Percentiles rank a stretch among this genome's conserved stretches.
phyloP scores from a whole-genome alignment of 2,329 filamentous ascomycete species.

The Claviceps sp. region DNA sequence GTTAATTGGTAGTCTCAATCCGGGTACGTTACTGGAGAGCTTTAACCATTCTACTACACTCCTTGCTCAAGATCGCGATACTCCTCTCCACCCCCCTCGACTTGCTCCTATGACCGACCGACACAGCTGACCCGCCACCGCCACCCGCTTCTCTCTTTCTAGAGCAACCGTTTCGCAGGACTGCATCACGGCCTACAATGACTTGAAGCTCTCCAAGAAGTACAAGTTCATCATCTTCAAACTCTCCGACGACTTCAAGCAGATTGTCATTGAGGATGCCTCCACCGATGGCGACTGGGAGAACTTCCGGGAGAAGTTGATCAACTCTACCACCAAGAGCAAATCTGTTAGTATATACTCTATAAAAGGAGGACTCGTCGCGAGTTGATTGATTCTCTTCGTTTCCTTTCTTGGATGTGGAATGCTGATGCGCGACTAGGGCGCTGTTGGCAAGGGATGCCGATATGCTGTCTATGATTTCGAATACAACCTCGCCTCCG shows the following conservation, averaged over 20 bases:
- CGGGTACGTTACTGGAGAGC: constrained; percentile 36
- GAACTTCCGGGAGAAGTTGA: constrained; percentile 60
- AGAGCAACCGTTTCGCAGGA: constrained; percentile 62
- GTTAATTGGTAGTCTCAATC: constrained; percentile 44
- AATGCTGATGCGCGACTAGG: constrained; percentile 24
- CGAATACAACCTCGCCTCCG: constrained; percentile 57
- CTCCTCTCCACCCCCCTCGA: not conserved
- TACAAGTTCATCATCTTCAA: constrained; percentile 83
- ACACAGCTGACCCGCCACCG: constrained; percentile 6
- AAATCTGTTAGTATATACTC: constrained; percentile 38
- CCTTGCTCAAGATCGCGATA: not conserved
- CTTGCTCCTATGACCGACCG: constrained; percentile 1
- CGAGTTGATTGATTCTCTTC: not conserved
- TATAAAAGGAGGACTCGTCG: not conserved
- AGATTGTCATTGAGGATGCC: constrained; percentile 68
- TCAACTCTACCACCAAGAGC: constrained; percentile 60
- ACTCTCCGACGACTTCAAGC: constrained; percentile 68
- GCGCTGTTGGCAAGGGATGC: constrained; percentile 50
- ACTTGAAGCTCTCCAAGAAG: constrained; percentile 70
- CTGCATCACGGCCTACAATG: constrained; percentile 61
- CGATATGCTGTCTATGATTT: constrained; percentile 81
- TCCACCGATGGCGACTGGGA: constrained; percentile 56
- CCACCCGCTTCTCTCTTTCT: constrained; percentile 6
- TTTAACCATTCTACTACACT: not conserved
- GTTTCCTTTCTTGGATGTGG: not conserved